A percentile compares a stretch with the other conserved stretches of the same genome.
Evolutionary conservation across 148 eudicot genomes (phyloP).

Genomic region (Cornus controversa): DNA sequence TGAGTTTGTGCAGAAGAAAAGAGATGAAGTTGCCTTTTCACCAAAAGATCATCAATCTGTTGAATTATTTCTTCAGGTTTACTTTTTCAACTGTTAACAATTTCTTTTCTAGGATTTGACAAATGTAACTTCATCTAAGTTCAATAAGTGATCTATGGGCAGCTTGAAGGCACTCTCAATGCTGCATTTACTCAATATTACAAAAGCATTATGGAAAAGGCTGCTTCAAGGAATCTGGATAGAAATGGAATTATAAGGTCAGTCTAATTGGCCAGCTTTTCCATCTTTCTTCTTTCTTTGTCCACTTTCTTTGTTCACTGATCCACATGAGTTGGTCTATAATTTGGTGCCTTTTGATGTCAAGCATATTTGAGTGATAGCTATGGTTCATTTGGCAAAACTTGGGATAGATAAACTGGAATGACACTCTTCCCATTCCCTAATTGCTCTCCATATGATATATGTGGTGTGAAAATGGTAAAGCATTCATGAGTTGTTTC

Average conservation of each 20-base stretch:
- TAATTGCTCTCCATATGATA: too few species aligned
- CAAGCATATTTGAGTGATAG: too few species aligned
- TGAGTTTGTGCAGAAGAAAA: constrained; percentile 79
- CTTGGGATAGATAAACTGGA: too few species aligned
- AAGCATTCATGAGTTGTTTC: too few species aligned
- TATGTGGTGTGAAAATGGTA: too few species aligned
- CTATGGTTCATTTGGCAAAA: too few species aligned
- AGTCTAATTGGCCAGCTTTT: constrained; percentile 3
- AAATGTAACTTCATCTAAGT: constrained; percentile 15
- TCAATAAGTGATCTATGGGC: constrained; percentile 25
- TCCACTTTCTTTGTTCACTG: too few species aligned
- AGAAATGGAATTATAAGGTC: constrained; percentile 42
- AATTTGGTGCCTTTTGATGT: too few species aligned
- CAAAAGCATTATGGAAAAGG: constrained; percentile 69
- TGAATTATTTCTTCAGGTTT: constrained; percentile 84
- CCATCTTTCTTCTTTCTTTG: too few species aligned
- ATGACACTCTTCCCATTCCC: too few species aligned
- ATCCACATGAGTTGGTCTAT: too few species aligned
- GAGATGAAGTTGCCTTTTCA: constrained; percentile 81
- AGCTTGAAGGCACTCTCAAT: constrained; percentile 57
- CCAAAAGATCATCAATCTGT: constrained; percentile 75
- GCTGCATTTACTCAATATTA: constrained; percentile 78
- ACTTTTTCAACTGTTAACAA: constrained; percentile 8
- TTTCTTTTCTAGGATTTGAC: background rate
- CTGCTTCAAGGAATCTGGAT: constrained; percentile 42